Evolutionary conservation across 495 filamentous ascomycete genomes (phyloP), one percentile per base, ranked within the genome.

Genomic region (Pyrenopolyporus hunteri): DNA sequence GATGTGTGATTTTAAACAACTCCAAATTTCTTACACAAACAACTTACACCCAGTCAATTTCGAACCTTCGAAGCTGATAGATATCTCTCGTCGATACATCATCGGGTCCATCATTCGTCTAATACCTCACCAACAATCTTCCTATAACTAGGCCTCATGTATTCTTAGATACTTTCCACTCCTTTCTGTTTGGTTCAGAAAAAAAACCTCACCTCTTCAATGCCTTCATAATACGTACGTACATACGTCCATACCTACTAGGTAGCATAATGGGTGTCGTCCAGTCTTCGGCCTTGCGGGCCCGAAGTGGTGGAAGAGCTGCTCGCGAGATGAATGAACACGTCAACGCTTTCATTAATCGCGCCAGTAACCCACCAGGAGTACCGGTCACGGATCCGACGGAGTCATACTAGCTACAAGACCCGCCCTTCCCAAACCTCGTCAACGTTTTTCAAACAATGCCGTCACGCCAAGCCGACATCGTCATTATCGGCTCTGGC

Each of bases 401-500:
- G 2, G 31, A 66, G 11, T 80, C 87, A 1, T 87, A 83, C 70
- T 89, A 84, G 87, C 80, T 87, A 59, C 68, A 75, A 22, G 70
- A 79, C 9, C 80, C 80, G 6, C 77, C 79, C 20, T 71, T 71
- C 11, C 78, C 81, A 35, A 65, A 78, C 0, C 73, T 87, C n/a
- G 73, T 81, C 2, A 70, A 80, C 36, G 60, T 72, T 9, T 74
- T 74, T 44, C 84, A 77, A 9, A 52, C 73, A 3, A 17, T 70
- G 1, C 68, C 86, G 8, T 79, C 82, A 0, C 35, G 33, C 1
- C 68, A 71, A 2, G 74, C 72, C 19, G 80, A 88, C 55, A 73
- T 80, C 36, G 76, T 83, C 11, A 79, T 89, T 39, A 81, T 89
- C 37, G 87, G 87, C 32, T 85, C 82, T 4, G 87, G 87, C 0